Evolutionary conservation across 2,329 filamentous ascomycete species (phyloP).

Genomic region (Diaporthe batatas): DNA sequence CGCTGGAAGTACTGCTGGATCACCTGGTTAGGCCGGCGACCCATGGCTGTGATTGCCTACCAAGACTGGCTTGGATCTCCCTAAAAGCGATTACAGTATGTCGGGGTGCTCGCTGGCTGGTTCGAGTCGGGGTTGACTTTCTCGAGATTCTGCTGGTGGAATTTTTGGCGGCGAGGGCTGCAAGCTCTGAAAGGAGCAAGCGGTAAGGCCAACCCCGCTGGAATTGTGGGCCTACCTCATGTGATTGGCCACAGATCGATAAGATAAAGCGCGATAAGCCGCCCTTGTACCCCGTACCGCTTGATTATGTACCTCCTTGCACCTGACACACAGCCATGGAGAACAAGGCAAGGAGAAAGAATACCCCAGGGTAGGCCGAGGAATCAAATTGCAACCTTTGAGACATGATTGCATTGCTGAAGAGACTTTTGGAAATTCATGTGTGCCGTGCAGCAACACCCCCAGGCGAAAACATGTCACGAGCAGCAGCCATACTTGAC

Average conservation of each 20-base stretch:
- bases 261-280: not conserved
- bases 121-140: conserved; percentile 34
- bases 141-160: conserved; percentile 37
- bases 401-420: not conserved
- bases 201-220: conserved; percentile 31
- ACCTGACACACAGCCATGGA: not conserved
- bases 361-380: not conserved
- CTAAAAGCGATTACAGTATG: not conserved
- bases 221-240: not conserved
- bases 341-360: not conserved
- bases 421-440: not conserved
- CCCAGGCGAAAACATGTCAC: not conserved
- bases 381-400: not conserved
- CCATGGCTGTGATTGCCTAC: conserved; percentile 65
- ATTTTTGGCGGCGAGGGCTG: conserved; percentile 34
- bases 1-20: conserved; percentile 91
- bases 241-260: conserved; percentile 6
- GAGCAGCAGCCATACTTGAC: not conserved
- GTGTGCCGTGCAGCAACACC: too few species aligned
- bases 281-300: not conserved
- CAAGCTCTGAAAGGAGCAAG: conserved; percentile 29
- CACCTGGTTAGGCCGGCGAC: conserved; percentile 84
- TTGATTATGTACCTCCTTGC: not conserved
- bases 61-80: conserved; percentile 27
- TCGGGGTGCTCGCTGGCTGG: conserved; percentile 9